phyloP scores from a whole-genome alignment of 2,329 filamentous ascomycete genomes.

The Cladosporium halotolerans region DNA sequence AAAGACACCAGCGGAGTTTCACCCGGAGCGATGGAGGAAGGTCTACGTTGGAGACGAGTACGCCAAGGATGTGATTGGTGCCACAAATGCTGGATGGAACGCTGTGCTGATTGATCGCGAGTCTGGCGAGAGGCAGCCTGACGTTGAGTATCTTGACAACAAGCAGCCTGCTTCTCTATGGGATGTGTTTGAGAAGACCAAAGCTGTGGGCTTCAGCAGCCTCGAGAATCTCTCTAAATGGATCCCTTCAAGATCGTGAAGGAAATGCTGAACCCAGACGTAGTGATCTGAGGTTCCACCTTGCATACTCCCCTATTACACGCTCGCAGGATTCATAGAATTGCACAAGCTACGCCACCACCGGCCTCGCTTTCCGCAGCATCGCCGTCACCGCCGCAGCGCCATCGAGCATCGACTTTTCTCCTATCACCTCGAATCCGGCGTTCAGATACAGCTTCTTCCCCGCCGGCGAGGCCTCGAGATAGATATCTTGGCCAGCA shows the following conservation, averaged over 20 bases:
- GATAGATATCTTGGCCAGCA: constrained; percentile 8
- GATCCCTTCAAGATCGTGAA: constrained; percentile 13
- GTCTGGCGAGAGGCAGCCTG: constrained; percentile 11
- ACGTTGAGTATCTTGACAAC: constrained; percentile 19
- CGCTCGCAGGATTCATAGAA: no score
- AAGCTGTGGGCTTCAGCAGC: constrained; percentile 21
- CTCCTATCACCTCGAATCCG: constrained; percentile 8
- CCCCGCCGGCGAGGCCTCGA: constrained; percentile 1
- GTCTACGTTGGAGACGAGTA: constrained; percentile 52
- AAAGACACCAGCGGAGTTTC: constrained; percentile 1
- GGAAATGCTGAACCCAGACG: no score
- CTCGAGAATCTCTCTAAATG: constrained; percentile 21
- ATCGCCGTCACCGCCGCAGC: neutral
- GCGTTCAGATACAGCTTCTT: constrained; percentile 6
- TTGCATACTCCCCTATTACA: no score
- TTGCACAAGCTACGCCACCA: neutral
- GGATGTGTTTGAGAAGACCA: constrained; percentile 15
- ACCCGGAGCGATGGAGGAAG: constrained; percentile 27
- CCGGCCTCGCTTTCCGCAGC: constrained; percentile 2
- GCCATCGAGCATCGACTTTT: neutral
- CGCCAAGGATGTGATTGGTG: constrained; percentile 46
- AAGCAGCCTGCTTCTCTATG: constrained; percentile 13
- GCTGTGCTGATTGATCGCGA: constrained; percentile 38
- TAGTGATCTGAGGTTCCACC: no score
- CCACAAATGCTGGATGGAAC: constrained; percentile 44